Base-by-base conservation (phyloP, 805 yeast species). In the Cyberlindnera nakhonratchasimensis region DNA sequence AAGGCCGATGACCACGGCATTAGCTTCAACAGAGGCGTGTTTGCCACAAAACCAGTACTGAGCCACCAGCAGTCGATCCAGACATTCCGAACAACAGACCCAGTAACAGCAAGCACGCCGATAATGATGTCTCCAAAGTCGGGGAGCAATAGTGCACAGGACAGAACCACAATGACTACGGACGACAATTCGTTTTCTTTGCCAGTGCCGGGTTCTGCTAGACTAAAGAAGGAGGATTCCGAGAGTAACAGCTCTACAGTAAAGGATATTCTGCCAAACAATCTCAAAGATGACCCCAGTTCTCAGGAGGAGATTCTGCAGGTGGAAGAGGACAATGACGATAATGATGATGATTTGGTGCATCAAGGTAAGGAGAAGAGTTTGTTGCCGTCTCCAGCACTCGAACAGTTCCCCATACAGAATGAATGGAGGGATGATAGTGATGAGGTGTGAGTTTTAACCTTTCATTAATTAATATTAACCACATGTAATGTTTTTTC, bases 181-280 rank as follows among this genome's bases (percentile, higher is more conserved):
- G 64, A 61, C 43, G 78, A 75, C 46, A 76, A 74, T 50, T 75
- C 80, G 2, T 75, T 76, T 53, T 73, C 80, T 1, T 52, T 76
- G 38, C 80, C 80, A 31, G 57, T 52, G 49, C 73, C 60, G 39
- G 62, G 64, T 1, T 48, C 55, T 1, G 45, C 56, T 1, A 40
- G 55, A 29, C 17, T 25, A 21, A 50, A 50, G 17, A 34, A 43
- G 6, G 45, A 40, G 3, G 37, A 31, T 3, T 35, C 28, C 2
- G 37, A 20, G 4, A 24, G 26, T 17, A 32, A 31, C 9, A 31
- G 32, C 5, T 42, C 43, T 13, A 40, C 29, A 6, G 49, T 37
- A 5, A 47, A 32, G 16, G 30, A 37, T 11, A 28, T 24, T 23
- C 29, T 24, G 7, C 20, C 37, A 22, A 16, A 22, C 21, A n/a